Evolutionary conservation across 2,329 filamentous ascomycete genomes (phyloP), one percentile per base, ranked within the genome.

Genomic region (Trichophaea hybrida): DNA sequence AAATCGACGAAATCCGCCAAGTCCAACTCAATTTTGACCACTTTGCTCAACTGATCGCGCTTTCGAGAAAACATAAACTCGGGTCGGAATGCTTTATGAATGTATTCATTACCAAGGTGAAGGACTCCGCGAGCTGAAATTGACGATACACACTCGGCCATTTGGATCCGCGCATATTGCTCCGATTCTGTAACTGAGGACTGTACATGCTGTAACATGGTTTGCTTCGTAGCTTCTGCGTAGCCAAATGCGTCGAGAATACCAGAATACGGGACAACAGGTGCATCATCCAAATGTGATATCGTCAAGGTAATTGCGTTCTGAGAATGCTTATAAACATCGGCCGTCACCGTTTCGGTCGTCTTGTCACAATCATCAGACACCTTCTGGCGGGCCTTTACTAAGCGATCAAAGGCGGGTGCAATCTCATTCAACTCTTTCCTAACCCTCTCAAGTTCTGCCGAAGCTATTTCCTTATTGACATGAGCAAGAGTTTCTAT

Each of bases 1-100:
- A 94, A 78, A 72, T 98, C 93, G 68, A 98, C 87, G 76, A 98
- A 97, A 74, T 98, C 93, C 79, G 79, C 86, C 0, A 95, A 68
- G 69, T 98, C 90, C 3, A 93, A 86, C 57, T 93, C 82, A 17
- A 95, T 83, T 62, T 96, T 83, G 13, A 97, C 83, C 69, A 94
- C 84, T 64, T 88, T 82, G 5, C 88, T 89, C 44, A 95, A 75
- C 1, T 82, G 81, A 71, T 98, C 88, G 61, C 83, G 81, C 69
- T 85, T 85, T 63, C 87, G 83, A 61, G 82, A 83, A 77, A 97
- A 98, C 93, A 98, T 97, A 70, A 90, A 82, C 68, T 96, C 89
- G 1, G 88, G 82, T 34, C 86, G 82, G 81, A 98, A 96, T 66
- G 82, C 87, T 50, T 96, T 80, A 67, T 90, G 85, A 24, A 85